Conservation (phyloP, 805 yeast species). For the Hanseniaspora valbyensis region DNA sequence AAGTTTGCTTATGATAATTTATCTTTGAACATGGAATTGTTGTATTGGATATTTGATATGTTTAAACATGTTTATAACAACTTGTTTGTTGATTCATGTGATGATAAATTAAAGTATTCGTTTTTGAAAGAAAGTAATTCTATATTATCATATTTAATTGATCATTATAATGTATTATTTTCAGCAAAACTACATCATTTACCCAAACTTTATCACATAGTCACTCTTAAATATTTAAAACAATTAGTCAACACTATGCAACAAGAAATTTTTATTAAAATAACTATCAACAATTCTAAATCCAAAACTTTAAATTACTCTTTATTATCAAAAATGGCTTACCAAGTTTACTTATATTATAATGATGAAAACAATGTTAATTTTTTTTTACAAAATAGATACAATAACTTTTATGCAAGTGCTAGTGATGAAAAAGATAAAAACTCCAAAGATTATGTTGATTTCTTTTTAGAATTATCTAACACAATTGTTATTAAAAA, state of each 20-base stretch:
- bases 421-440: neutral
- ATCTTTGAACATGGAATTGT: constrained; percentile 10
- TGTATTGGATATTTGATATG: constrained; percentile 9
- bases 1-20: constrained; percentile 5
- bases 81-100: neutral
- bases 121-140: constrained; percentile 8
- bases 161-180: neutral
- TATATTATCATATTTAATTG: neutral
- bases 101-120: constrained; percentile 2
- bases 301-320: constrained; percentile 1
- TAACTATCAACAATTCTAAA: neutral
- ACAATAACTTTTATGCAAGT: constrained; percentile 1
- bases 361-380: neutral
- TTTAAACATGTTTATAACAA: neutral
- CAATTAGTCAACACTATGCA: constrained; percentile 1
- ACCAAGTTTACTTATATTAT: constrained; percentile 8
- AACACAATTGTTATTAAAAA: constrained; percentile 1
- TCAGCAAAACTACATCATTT: constrained; percentile 1
- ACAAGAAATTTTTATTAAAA: constrained; percentile 12
- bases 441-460: neutral
- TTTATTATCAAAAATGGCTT: constrained; percentile 12
- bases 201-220: constrained; percentile 6
- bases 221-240: neutral
- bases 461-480: neutral
- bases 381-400: neutral